Base-by-base conservation (phyloP, 23 red algal species). In the Pyropia haitanensis region DNA sequence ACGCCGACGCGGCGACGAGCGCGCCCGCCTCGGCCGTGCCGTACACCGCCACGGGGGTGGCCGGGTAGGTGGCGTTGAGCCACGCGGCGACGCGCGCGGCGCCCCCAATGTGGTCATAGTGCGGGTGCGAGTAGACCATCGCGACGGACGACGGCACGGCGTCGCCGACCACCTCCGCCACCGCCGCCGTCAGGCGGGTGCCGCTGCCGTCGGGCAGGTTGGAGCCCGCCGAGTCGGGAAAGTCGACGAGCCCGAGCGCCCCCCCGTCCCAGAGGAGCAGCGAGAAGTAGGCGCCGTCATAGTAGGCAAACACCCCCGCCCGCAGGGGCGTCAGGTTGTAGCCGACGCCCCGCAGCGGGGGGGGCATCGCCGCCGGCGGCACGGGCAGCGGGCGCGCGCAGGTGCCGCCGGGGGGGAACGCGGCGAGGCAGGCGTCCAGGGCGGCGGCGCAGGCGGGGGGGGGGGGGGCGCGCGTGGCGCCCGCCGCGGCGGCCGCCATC, bases 21-120 rank as follows among this genome's bases (percentile, higher is more conserved):
- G 49, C 17, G 17, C 23, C 17, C 16, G 54, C 64, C 17, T 56
- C 44, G 1, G n/a, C 27, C 2, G 63, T 68, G 3, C 64, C 76
- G 33, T 57, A 70, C 2, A 71, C 48, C 3, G 20, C 10, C n/a
- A 80, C 17, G 10, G 29, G 18, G 8, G 62, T 15, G 10, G 48
- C 5, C 2, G 76, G 76, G 54, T 53, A 80, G 19, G 10, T 39
- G 3, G 13, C 9, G 13, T 58, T 80, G 27, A 80, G 22, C 31
- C 50, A 65, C 15, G 32, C 17, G 34, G 49, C 44, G 3, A 70
- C 60, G 18, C 21, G 39, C 5, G 24, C 32, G 39, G 76, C 76
- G 0, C 14, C 61, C 18, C 76, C 64, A 57, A 81, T 81, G 29
- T 81, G 76, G 52, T 71, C 76, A 6, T 18, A 80, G 22, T 80